These are phyloP conservation scores for Daldinia decipiens DNA, from an alignment of 495 filamentous ascomycete genomes.

Conservation along the genomic window DNA sequence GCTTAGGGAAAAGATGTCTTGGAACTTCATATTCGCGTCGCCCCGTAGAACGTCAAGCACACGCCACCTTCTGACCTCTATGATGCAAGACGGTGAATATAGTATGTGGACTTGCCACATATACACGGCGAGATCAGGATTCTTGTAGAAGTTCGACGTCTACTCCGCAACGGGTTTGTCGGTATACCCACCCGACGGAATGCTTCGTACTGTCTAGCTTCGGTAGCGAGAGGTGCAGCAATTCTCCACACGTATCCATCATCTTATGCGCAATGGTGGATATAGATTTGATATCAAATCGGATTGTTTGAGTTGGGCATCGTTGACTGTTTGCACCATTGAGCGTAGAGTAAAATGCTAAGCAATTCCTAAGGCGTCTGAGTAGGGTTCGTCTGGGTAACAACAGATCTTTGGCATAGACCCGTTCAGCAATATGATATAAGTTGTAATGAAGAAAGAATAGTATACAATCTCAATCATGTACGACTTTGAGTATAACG, in stretches of 20 bases:
- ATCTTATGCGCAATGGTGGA: conserved; percentile 16
- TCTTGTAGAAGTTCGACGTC: neutral
- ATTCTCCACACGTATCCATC: conserved; percentile 29
- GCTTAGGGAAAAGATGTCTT: neutral
- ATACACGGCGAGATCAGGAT: conserved; percentile 3
- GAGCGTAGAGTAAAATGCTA: neutral
- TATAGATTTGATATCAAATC: conserved; percentile 9
- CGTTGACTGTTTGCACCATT: conserved; percentile 2
- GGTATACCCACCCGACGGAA: conserved; percentile 16
- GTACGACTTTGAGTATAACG: neutral
- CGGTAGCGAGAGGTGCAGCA: conserved; percentile 9
- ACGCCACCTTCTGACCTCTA: conserved; percentile 9
- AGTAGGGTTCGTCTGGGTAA: neutral
- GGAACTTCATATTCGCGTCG: conserved; percentile 10
- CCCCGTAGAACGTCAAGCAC: conserved; percentile 6
- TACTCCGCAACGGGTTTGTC: neutral
- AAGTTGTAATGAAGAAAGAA: neutral
- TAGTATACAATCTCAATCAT: neutral
- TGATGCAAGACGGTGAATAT: conserved; percentile 22
- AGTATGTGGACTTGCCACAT: conserved; percentile 11
- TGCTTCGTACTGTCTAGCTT: conserved; percentile 27
- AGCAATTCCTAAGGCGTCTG: neutral
- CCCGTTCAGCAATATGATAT: neutral
- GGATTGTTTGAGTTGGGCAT: conserved; percentile 1
- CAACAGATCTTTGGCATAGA: neutral